phyloP scores from a whole-genome alignment of 2,329 filamentous ascomycete species.

The Alternaria triticimaculans region DNA sequence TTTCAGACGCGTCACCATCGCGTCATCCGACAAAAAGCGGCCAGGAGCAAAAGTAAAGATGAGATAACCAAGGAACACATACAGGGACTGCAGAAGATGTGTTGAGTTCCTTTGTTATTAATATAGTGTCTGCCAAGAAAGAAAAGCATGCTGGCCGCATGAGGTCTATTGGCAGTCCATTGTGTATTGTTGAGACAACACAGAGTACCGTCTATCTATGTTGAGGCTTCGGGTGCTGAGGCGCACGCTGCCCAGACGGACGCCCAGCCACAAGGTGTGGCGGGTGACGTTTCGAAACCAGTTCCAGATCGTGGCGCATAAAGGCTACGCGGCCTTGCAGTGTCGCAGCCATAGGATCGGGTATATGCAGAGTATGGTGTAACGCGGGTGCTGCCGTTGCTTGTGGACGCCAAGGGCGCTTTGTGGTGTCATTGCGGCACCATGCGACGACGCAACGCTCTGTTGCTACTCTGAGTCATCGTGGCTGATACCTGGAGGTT shows the following conservation, averaged over 20 bases:
- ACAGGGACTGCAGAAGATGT: not conserved
- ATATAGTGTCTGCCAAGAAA: not conserved
- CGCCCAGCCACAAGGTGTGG: conserved; percentile 7
- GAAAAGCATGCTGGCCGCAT: not conserved
- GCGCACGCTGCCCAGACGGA: conserved; percentile 8
- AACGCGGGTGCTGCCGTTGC: conserved; percentile 6
- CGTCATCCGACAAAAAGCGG: not conserved
- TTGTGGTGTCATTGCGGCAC: not conserved
- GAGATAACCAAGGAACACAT: not conserved
- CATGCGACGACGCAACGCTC: not conserved
- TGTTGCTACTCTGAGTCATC: not conserved
- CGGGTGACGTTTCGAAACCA: conserved; percentile 10
- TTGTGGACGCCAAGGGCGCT: conserved; percentile 11
- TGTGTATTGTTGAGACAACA: not conserved
- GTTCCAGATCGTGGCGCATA: conserved; percentile 16
- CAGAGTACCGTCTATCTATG: not conserved
- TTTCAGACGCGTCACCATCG: not conserved
- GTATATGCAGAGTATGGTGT: conserved; percentile 8
- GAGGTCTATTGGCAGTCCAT: not conserved
- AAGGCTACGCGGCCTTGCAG: conserved; percentile 2
- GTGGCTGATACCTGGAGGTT: not conserved
- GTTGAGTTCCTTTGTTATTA: not conserved
- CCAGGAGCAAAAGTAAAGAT: not conserved
- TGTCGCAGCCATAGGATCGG: conserved; percentile 2
- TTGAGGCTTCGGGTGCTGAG: not conserved